Evolutionary conservation across 2,329 filamentous ascomycete genomes (phyloP).

Genomic region (Ophiostoma novo-ulmi): DNA sequence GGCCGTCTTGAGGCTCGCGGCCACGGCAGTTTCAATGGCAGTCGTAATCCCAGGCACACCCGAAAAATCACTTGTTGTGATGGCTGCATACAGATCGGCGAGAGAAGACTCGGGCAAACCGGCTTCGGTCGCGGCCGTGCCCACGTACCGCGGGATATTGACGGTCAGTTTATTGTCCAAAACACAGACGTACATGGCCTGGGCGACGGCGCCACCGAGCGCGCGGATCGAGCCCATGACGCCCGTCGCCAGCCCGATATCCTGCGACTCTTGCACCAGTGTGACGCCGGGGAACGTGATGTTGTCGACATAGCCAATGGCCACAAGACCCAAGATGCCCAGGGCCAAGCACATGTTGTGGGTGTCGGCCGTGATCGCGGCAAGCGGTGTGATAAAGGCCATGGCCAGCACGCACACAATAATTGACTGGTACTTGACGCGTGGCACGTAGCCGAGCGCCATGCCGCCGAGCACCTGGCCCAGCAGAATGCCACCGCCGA

Average conservation of each 20-base stretch:
- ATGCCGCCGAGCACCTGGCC: constrained; percentile 37
- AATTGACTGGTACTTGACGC: constrained; percentile 37
- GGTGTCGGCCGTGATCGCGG: constrained; percentile 31
- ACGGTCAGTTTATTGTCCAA: constrained; percentile 36
- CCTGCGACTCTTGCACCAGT: constrained; percentile 39
- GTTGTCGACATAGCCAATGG: constrained; percentile 37
- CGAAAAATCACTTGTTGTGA: not conserved
- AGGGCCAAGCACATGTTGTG: constrained; percentile 35
- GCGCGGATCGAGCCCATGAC: constrained; percentile 44
- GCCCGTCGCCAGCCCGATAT: constrained; percentile 36
- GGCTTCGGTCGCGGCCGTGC: not conserved
- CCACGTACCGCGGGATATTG: constrained; percentile 35
- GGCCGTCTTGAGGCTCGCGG: constrained; percentile 36
- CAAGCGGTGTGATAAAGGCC: constrained; percentile 35
- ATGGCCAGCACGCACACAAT: constrained; percentile 33
- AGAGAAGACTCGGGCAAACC: not conserved
- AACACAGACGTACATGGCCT: constrained; percentile 37
- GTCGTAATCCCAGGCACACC: constrained; percentile 23
- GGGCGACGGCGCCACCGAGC: constrained; percentile 38
- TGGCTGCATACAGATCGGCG: not conserved
- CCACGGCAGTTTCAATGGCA: constrained; percentile 35
- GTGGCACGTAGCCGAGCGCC: constrained; percentile 36
- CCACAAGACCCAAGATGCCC: constrained; percentile 33
- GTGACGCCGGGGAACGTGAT: constrained; percentile 42
- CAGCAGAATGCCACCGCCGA: constrained; percentile 36